Percentiles rank a stretch among this genome's conserved stretches.
phyloP scores from a whole-genome alignment of 352 stramenopile genomes.

The Aphanomyces astaci region DNA sequence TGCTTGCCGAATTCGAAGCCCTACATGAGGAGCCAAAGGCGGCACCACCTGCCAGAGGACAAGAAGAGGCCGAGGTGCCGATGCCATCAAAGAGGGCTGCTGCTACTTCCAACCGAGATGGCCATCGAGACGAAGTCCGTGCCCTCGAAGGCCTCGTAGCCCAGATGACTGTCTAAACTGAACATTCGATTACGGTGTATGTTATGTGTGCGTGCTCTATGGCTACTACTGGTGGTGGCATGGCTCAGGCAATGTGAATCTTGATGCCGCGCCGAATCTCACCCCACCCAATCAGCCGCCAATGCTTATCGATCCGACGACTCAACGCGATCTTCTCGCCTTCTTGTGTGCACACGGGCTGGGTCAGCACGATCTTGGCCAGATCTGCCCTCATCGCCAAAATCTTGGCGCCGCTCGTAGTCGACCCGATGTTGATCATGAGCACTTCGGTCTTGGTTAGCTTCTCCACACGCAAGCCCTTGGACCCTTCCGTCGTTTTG shows the following conservation, averaged over 20 bases:
- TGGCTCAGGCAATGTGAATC: conserved; percentile 75
- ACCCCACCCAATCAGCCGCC: conserved; percentile 99
- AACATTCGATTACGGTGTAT: not conserved
- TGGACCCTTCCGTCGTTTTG: conserved; percentile 98
- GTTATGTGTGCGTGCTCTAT: too few species aligned
- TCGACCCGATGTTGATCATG: conserved; percentile 99
- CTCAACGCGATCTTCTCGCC: conserved; percentile 99
- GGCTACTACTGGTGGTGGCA: not conserved
- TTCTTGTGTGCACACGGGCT: conserved; percentile 99
- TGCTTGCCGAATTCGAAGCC: conserved; percentile 1
- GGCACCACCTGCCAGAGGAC: not conserved
- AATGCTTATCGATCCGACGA: conserved; percentile 99
- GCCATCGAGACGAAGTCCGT: not conserved
- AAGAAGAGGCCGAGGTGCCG: too few species aligned
- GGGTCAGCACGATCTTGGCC: conserved; percentile 98
- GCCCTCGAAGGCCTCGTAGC: not conserved
- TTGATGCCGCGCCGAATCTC: conserved; percentile 97
- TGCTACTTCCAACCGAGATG: too few species aligned
- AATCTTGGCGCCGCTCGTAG: conserved; percentile 94
- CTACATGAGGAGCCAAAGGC: not conserved
- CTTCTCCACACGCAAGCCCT: conserved; percentile 99
- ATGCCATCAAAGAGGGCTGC: too few species aligned
- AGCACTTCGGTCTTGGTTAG: conserved; percentile 98
- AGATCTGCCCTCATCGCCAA: conserved; percentile 95
- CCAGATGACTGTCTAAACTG: not conserved